Evolutionary conservation across 139 green algal genomes (phyloP).

Genomic region (Penium margaritaceum): DNA sequence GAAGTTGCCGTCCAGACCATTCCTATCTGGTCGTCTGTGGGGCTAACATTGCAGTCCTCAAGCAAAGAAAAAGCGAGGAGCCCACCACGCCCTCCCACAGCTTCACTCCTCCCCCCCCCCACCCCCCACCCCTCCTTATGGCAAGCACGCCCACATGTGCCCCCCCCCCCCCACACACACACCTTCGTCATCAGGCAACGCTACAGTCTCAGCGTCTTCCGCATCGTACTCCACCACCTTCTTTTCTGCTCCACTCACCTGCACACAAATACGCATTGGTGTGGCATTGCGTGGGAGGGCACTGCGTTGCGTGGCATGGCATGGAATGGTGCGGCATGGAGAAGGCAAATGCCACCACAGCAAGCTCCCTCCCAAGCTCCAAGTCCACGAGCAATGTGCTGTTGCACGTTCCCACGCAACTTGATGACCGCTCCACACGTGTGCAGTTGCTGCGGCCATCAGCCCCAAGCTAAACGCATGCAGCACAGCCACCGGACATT

Average conservation of each 20-base stretch:
- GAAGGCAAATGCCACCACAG: neutral
- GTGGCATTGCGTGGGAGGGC: neutral
- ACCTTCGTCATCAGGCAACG: conserved; percentile 54
- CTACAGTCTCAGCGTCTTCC: conserved; percentile 55
- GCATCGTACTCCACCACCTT: conserved; percentile 62
- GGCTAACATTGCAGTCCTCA: neutral
- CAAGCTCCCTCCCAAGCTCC: too few relatives aligned
- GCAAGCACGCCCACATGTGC: neutral
- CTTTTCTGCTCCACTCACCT: conserved; percentile 28
- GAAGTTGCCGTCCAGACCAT: too few relatives aligned
- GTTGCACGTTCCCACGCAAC: neutral
- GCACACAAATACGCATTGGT: neutral
- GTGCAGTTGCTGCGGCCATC: too few relatives aligned
- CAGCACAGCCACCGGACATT: too few relatives aligned
- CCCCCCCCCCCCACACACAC: neutral
- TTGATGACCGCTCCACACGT: too few relatives aligned
- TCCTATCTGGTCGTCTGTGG: too few relatives aligned
- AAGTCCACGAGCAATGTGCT: too few relatives aligned
- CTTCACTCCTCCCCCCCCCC: neutral
- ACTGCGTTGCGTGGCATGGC: neutral
- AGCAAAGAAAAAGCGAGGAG: neutral
- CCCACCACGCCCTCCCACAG: neutral
- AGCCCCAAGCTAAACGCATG: too few relatives aligned
- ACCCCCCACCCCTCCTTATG: neutral
- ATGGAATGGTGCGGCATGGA: neutral